Percentiles rank a stretch among this genome's conserved stretches.
Conservation (phyloP, 306 rosid species). For the Amphicarpaea edgeworthii region DNA sequence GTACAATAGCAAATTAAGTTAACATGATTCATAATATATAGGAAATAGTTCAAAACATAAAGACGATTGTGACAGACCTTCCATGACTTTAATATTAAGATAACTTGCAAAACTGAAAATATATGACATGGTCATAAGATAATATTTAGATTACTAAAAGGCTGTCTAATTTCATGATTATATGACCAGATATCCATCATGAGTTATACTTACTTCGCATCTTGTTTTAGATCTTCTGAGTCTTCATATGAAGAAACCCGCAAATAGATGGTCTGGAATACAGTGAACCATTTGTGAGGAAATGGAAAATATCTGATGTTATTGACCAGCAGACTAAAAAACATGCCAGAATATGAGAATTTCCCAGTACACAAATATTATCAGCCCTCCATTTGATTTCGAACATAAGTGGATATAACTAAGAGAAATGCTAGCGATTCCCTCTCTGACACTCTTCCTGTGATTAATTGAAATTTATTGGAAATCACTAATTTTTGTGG, state of each 20-base stretch:
- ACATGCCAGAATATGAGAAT: slow-evolving; percentile 16
- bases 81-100: slow-evolving; percentile 34
- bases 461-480: no score
- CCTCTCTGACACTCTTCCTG: no score
- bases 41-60: slow-evolving; percentile 20
- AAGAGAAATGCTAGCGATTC: no score
- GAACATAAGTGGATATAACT: slow-evolving; percentile 16
- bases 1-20: slow-evolving; percentile 3
- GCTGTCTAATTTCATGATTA: slow-evolving; percentile 16
- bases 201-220: slow-evolving; percentile 63
- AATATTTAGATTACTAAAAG: slow-evolving; percentile 11
- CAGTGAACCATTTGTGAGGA: slow-evolving; percentile 38
- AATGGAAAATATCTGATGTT: slow-evolving; percentile 16
- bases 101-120: neutral
- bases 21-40: slow-evolving; percentile 25
- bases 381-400: slow-evolving; percentile 12
- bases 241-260: slow-evolving; percentile 70
- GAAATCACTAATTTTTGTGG: no score
- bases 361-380: slow-evolving; percentile 10
- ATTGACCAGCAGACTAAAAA: slow-evolving; percentile 18
- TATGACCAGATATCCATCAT: slow-evolving; percentile 33
- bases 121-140: slow-evolving; percentile 5
- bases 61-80: slow-evolving; percentile 13
- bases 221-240: slow-evolving; percentile 72
- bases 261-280: slow-evolving; percentile 71